Percentiles rank a stretch among this genome's conserved stretches.
Evolutionary conservation across 192 early-diverging fungal genomes (phyloP).

Genomic region (Glomus cerebriforme): DNA sequence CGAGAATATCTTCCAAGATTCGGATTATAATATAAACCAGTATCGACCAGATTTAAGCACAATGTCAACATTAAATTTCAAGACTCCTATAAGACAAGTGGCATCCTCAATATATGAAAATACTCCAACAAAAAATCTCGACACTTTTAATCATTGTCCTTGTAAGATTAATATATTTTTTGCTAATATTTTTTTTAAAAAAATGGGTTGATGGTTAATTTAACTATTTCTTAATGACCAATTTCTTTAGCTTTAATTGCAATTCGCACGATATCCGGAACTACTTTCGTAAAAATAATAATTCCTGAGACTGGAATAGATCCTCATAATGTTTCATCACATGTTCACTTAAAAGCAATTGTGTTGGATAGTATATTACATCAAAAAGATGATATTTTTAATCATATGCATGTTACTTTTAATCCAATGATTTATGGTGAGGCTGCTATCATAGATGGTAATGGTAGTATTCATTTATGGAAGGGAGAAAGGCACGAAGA

Average conservation of each 20-base stretch:
- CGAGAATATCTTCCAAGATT: neutral
- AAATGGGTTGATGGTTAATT: neutral
- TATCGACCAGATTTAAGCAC: neutral
- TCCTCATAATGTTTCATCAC: neutral
- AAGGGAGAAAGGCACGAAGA: conserved; percentile 1
- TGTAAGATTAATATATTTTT: neutral
- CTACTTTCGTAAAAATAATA: conserved; percentile 14
- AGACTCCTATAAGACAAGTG: conserved; percentile 27
- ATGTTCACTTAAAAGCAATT: neutral
- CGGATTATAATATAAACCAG: neutral
- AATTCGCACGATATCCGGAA: conserved; percentile 20
- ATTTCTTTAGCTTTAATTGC: conserved; percentile 17
- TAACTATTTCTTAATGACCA: neutral
- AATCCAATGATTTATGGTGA: conserved; percentile 30
- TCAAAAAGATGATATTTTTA: neutral
- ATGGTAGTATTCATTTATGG: conserved; percentile 28
- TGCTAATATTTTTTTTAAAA: neutral
- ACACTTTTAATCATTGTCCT: neutral
- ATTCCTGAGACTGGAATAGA: neutral
- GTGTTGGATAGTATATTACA: neutral
- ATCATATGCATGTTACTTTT: conserved; percentile 28
- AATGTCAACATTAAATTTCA: conserved; percentile 17
- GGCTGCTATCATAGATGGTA: conserved; percentile 23
- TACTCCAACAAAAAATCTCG: neutral
- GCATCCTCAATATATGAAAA: conserved; percentile 6